Conservation (phyloP, 2,329 filamentous ascomycete species). For the Penicillium sp. region DNA sequence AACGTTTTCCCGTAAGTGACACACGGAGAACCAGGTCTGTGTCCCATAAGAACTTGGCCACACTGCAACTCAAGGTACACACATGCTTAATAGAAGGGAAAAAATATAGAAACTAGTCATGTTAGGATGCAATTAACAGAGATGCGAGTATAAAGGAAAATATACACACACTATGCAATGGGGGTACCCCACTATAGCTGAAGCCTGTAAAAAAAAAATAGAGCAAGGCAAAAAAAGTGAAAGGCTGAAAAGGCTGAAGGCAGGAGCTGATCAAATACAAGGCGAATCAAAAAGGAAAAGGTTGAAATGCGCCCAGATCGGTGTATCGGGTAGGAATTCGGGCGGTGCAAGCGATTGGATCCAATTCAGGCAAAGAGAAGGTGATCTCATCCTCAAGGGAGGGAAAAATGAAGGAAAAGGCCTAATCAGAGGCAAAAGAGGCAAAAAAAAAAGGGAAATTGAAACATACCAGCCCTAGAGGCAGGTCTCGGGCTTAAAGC, state of each 20-base stretch:
- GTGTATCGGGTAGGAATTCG: constrained; percentile 19
- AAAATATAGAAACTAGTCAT: not conserved
- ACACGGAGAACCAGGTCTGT: constrained; percentile 24
- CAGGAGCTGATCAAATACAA: constrained; percentile 1
- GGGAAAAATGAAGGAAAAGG: not conserved
- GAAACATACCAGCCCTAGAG: constrained; percentile 7
- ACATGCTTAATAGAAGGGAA: constrained; percentile 13
- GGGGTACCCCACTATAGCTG: not conserved
- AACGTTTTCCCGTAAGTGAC: constrained; percentile 26
- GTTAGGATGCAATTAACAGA: not conserved
- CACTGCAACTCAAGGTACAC: constrained; percentile 14
- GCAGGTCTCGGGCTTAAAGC: constrained; percentile 1
- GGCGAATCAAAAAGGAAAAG: not conserved
- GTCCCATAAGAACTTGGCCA: constrained; percentile 24
- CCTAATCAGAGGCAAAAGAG: constrained; percentile 14
- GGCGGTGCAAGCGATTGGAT: constrained; percentile 25
- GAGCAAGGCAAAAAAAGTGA: not conserved
- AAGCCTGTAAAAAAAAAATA: not conserved
- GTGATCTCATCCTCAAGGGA: constrained; percentile 16
- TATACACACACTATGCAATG: not conserved
- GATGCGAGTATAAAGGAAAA: not conserved
- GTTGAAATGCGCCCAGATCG: constrained; percentile 10
- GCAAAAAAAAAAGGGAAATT: constrained; percentile 13
- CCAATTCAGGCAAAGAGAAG: constrained; percentile 16
- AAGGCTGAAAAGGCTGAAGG: constrained; percentile 3